Base-by-base conservation (phyloP, 2,329 filamentous ascomycete species). In the Aulographum hederae region DNA sequence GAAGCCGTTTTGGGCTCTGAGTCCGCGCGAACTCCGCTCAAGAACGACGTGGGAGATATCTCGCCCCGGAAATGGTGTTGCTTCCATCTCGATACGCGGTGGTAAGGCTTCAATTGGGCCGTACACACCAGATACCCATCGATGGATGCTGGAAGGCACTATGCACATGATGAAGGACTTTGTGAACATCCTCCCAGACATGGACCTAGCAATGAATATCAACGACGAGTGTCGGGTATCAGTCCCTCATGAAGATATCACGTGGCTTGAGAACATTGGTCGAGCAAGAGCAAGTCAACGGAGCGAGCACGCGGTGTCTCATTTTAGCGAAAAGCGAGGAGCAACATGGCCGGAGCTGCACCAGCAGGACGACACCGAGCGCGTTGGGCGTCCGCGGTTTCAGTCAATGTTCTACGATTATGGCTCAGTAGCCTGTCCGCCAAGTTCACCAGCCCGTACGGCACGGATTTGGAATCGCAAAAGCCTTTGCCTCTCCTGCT, bases 401-500 rank as follows among this genome's bases (percentile, higher is more conserved):
- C 8, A 54, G 16, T 46, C 46, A 0, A 55, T 48, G 0, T 61
- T 58, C 37, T 46, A 56, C 30, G 47, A 51, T 2, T 56, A 52
- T 28, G 58, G 56, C 26, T 53, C 48, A 2, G 41, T 60, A 39
- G 62, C 69, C 11, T 89, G 80, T 42, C 63, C 73, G 1, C 63
- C 69, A 2, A 58, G 60, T 0, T 78, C 78, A 2, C 62, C 59
- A 10, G 66, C 67, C 3, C 65, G 73, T 17, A 63, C 58, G 11
- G 61, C 63, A 6, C 61, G 67, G 10, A 59, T 69, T 36, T 79
- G 73, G 71, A 66, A 79, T 39, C 17, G 8, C 3, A 63, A 63
- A 33, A 60, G 65, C 21, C 62, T 81, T 31, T 86, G 80, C 47
- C 56, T 65, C 0, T 55, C 58, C 2, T 86, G 79, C 47, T 57